A percentile compares a stretch with the other conserved stretches of the same genome.
These are phyloP conservation scores for Iris macrosiphon DNA, from an alignment of 106 monocot genomes.

Conservation along the genomic window DNA sequence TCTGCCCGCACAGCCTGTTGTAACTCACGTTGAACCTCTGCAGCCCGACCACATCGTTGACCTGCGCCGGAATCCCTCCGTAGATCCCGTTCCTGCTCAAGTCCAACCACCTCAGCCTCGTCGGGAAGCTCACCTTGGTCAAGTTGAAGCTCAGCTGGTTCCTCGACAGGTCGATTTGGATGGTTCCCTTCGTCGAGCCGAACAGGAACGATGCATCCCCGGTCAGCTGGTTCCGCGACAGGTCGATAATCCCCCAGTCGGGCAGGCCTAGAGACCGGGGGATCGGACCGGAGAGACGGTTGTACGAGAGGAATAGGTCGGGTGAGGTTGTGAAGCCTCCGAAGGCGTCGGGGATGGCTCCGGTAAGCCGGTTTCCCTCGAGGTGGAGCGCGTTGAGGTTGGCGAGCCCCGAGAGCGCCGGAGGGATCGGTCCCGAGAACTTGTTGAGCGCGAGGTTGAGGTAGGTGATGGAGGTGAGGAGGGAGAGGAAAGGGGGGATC, in stretches of 20 bases:
- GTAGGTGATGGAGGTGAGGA: neutral
- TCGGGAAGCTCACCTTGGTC: constrained; percentile 14
- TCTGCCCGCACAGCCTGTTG: constrained; percentile 18
- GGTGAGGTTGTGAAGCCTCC: neutral
- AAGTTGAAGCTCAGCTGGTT: constrained; percentile 25
- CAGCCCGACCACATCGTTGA: constrained; percentile 10
- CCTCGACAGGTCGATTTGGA: constrained; percentile 13
- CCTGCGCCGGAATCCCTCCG: constrained; percentile 9
- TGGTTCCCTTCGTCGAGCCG: constrained; percentile 8
- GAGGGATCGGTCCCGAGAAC: constrained; percentile 19
- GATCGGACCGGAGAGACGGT: constrained; percentile 12
- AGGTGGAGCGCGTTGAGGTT: constrained; percentile 17
- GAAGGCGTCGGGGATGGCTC: constrained; percentile 25
- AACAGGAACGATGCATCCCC: constrained; percentile 32
- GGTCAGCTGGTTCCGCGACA: constrained; percentile 23
- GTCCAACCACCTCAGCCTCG: constrained; percentile 1
- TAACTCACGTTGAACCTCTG: constrained; percentile 13
- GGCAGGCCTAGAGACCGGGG: constrained; percentile 1
- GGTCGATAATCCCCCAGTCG: constrained; percentile 12
- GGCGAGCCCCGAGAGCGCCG: neutral
- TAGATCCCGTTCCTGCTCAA: constrained; percentile 16
- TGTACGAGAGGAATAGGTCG: constrained; percentile 22
- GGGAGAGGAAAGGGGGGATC: constrained; percentile 14
- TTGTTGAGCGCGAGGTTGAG: constrained; percentile 10
- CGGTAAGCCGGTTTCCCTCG: constrained; percentile 36